phyloP scores from a whole-genome alignment of 371 early-diverging fungal species.

The Massospora cicadina region DNA sequence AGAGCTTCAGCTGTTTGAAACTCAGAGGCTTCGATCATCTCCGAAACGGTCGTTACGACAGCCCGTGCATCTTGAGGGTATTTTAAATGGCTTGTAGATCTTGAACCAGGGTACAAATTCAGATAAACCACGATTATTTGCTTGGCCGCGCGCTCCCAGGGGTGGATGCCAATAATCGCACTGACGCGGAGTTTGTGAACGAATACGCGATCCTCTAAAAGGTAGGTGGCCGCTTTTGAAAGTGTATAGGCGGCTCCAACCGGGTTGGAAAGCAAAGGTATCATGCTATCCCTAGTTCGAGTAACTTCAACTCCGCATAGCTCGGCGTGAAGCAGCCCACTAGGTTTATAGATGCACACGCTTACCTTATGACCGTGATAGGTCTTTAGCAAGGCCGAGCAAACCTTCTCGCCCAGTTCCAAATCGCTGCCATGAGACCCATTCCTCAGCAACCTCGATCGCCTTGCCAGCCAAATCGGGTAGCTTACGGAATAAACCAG shows the following conservation, averaged over 20 bases:
- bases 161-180: conserved; percentile 85
- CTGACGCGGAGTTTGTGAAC: conserved; percentile 59
- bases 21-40: conserved; percentile 44
- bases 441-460: conserved; percentile 52
- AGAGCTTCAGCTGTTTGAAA: conserved; percentile 77
- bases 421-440: conserved; percentile 48
- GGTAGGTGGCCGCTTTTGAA: conserved; percentile 15
- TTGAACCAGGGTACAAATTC: conserved; percentile 36
- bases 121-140: conserved; percentile 74
- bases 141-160: conserved; percentile 89
- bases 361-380: conserved; percentile 41
- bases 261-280: conserved; percentile 14
- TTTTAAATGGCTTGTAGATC: neutral
- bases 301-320: conserved; percentile 74
- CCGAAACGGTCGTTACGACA: conserved; percentile 56
- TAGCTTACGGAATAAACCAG: conserved; percentile 71
- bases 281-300: conserved; percentile 24
- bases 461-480: conserved; percentile 54
- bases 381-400: conserved; percentile 31
- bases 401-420: conserved; percentile 48
- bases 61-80: conserved; percentile 63
- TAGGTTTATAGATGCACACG: conserved; percentile 69
- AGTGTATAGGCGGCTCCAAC: conserved; percentile 13
- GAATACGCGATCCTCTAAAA: conserved; percentile 35
- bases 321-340: conserved; percentile 78